A percentile compares a stretch with the other conserved stretches of the same genome.
phyloP scores from a whole-genome alignment of 2,329 filamentous ascomycete species.

The Lecanicillium sp. region DNA sequence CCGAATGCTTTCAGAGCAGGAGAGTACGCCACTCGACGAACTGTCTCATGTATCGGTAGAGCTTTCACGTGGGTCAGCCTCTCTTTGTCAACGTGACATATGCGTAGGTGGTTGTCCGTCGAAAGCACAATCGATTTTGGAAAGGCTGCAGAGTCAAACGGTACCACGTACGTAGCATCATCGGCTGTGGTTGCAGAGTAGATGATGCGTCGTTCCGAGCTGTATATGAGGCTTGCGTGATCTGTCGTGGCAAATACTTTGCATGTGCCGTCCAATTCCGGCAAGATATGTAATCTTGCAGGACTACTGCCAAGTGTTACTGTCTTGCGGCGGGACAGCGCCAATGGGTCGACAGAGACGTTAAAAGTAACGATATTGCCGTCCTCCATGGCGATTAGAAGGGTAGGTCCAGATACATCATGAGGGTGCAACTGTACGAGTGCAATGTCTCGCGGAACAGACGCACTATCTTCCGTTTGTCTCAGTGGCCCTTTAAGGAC shows the following conservation, averaged over 20 bases:
- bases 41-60: conserved; percentile 69
- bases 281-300: conserved; percentile 70
- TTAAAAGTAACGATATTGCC: conserved; percentile 82
- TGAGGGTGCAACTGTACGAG: conserved; percentile 70
- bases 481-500: conserved; percentile 57
- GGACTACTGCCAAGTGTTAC: conserved; percentile 81
- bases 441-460: conserved; percentile 74
- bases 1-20: conserved; percentile 72
- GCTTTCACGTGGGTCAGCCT: conserved; percentile 82
- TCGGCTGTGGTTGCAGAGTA: conserved; percentile 93
- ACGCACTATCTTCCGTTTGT: conserved; percentile 55
- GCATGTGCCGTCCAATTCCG: conserved; percentile 56
- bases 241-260: conserved; percentile 93
- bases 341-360: conserved; percentile 51
- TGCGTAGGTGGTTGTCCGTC: conserved; percentile 65
- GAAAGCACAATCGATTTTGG: conserved; percentile 75
- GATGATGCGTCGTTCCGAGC: conserved; percentile 75
- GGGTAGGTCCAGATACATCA: conserved; percentile 50
- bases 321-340: conserved; percentile 66
- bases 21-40: conserved; percentile 81
- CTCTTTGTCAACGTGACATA: conserved; percentile 75
- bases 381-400: conserved; percentile 88
- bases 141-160: conserved; percentile 75
- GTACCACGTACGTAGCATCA: conserved; percentile 70
- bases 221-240: conserved; percentile 89